phyloP scores from a whole-genome alignment of 2,329 filamentous ascomycete species.

The Talaromyces piceae region DNA sequence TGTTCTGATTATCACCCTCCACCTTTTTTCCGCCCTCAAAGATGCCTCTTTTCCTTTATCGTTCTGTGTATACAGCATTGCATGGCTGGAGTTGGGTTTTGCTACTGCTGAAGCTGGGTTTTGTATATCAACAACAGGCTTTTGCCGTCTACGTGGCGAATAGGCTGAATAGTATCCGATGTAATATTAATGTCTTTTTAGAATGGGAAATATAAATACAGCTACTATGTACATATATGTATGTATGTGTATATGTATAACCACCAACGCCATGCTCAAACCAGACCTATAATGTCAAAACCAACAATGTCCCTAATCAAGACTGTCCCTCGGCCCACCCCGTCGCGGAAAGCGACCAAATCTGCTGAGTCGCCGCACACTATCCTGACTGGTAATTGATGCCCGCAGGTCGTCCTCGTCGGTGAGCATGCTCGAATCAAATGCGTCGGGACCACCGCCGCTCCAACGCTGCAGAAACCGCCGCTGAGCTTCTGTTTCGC shows the following conservation, averaged over 20 bases:
- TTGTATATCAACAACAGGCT: background rate
- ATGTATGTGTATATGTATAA: background rate
- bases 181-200: too few relatives aligned
- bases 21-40: too few relatives aligned
- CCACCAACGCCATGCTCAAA: background rate
- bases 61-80: conserved; percentile 6
- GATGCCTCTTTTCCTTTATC: conserved; percentile 9
- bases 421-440: conserved; percentile 27
- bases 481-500: conserved; percentile 34
- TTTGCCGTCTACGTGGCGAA: too few relatives aligned
- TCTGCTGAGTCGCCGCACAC: conserved; percentile 22
- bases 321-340: conserved; percentile 42
- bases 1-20: conserved; percentile 40
- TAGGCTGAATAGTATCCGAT: too few relatives aligned
- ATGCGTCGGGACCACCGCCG: conserved; percentile 25
- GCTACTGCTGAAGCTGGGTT: background rate
- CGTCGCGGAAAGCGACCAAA: conserved; percentile 36
- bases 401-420: conserved; percentile 29
- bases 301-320: conserved; percentile 35
- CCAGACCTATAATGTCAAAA: background rate
- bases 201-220: background rate
- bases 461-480: conserved; percentile 34
- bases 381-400: conserved; percentile 26
- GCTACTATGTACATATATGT: background rate
- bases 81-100: conserved; percentile 1